phyloP scores from a whole-genome alignment of 1,284 basidiomycete species.

The Irpex sp. region DNA sequence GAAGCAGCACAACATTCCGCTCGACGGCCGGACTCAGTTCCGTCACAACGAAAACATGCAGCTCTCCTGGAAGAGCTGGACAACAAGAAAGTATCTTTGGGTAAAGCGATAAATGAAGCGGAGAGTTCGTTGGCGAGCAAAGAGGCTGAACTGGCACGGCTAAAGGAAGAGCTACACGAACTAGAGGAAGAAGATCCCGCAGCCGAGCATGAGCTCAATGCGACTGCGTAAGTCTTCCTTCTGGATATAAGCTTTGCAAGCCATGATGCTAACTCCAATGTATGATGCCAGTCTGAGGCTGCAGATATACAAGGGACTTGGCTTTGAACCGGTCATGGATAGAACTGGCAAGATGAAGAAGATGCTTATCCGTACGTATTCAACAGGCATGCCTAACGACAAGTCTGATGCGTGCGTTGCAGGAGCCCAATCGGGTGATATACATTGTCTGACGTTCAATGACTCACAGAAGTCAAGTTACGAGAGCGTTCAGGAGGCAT shows the following conservation, averaged over 20 bases:
- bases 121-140: slow-evolving; percentile 61
- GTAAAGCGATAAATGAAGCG: slow-evolving; percentile 71
- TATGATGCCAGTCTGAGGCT: slow-evolving; percentile 49
- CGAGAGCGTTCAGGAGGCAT: slow-evolving; percentile 41
- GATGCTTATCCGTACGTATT: slow-evolving; percentile 65
- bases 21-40: slow-evolving; percentile 61
- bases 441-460: slow-evolving; percentile 41
- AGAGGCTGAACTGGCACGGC: slow-evolving; percentile 61
- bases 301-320: slow-evolving; percentile 63
- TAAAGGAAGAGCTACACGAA: slow-evolving; percentile 57
- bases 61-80: slow-evolving; percentile 64
- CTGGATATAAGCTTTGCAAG: background rate
- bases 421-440: slow-evolving; percentile 63
- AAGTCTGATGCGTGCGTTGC: background rate
- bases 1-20: slow-evolving; percentile 70
- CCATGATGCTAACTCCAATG: slow-evolving; percentile 2
- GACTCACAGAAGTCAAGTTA: slow-evolving; percentile 24
- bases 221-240: slow-evolving; percentile 51
- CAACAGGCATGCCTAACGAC: background rate
- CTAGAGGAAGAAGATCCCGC: slow-evolving; percentile 71
- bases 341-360: slow-evolving; percentile 48
- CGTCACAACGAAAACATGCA: slow-evolving; percentile 61
- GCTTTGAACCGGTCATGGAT: slow-evolving; percentile 62
- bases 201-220: slow-evolving; percentile 65
- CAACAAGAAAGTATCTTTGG: slow-evolving; percentile 55